Percentiles rank a stretch among this genome's conserved stretches.
These are phyloP conservation scores for Solanum pinnatisectum DNA, from an alignment of 257 asterid genomes.

Conservation along the genomic window DNA sequence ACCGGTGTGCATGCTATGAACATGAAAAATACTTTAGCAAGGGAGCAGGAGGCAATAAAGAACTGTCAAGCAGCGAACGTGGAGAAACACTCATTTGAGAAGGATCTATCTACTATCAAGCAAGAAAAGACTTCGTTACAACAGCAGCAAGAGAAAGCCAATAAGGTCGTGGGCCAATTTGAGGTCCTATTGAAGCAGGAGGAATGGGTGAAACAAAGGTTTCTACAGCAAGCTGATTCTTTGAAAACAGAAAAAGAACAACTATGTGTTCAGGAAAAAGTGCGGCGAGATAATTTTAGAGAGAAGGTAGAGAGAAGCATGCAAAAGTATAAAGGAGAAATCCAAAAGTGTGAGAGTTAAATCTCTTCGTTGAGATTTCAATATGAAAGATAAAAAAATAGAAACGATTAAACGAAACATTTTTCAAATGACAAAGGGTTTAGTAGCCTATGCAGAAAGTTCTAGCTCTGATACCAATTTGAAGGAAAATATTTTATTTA, in stretches of 20 bases:
- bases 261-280: background rate
- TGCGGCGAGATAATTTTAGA: background rate
- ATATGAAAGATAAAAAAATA: slow-evolving; percentile 32
- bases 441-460: slow-evolving; percentile 21
- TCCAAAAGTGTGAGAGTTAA: slow-evolving; percentile 30
- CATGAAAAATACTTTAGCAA: no score
- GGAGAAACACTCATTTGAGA: no score
- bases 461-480: background rate
- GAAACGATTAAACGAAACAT: slow-evolving; percentile 31
- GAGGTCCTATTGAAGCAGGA: slow-evolving; percentile 22
- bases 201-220: slow-evolving; percentile 21
- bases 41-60: no score
- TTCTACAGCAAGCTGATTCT: background rate
- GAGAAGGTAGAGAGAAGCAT: slow-evolving; percentile 25
- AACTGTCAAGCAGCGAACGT: no score
- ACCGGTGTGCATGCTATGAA: no score
- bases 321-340: slow-evolving; percentile 23
- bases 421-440: slow-evolving; percentile 2
- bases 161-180: slow-evolving; percentile 33
- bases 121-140: slow-evolving; percentile 11
- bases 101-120: background rate
- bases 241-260: slow-evolving; percentile 27
- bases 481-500: no score
- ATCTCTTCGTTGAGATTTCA: slow-evolving; percentile 33
- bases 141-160: slow-evolving; percentile 28